Evolutionary conservation across 208 protist genomes (phyloP).

Genomic region (Zelonia costaricensis): DNA sequence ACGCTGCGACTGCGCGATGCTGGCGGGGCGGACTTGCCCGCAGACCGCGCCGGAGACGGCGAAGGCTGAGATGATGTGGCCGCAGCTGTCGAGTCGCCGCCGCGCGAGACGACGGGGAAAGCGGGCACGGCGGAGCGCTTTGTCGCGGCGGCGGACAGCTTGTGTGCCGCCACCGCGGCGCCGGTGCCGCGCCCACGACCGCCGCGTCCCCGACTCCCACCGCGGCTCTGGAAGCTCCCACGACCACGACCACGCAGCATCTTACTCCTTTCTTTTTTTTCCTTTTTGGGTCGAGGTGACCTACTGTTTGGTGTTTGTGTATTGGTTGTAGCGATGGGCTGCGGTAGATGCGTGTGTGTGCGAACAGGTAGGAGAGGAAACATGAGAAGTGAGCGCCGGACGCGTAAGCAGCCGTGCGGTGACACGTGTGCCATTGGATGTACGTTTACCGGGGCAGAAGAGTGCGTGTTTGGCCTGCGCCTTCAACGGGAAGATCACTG

Average conservation of each 20-base stretch:
- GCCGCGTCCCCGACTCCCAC: slow-evolving; percentile 10
- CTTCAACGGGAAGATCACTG: too few relatives aligned
- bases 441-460: too few relatives aligned
- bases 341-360: too few relatives aligned
- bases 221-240: slow-evolving; percentile 16
- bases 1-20: slow-evolving; percentile 2
- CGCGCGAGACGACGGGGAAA: slow-evolving; percentile 37
- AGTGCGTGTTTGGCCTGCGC: too few relatives aligned
- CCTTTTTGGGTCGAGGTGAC: not conserved
- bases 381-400: too few relatives aligned
- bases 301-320: not conserved
- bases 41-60: not conserved
- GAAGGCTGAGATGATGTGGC: not conserved
- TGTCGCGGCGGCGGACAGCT: slow-evolving; percentile 6
- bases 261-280: slow-evolving; percentile 1
- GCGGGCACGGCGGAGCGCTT: slow-evolving; percentile 28
- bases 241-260: slow-evolving; percentile 33
- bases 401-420: too few relatives aligned
- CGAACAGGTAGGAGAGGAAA: too few relatives aligned
- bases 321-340: too few relatives aligned
- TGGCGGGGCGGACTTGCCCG: not conserved
- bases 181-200: slow-evolving; percentile 1
- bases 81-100: not conserved
- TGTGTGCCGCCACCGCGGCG: not conserved
- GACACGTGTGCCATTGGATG: too few relatives aligned